A percentile compares a stretch with the other conserved stretches of the same genome.
phyloP scores from a whole-genome alignment of 164 flowering plant species.

The Annona squamosa region DNA sequence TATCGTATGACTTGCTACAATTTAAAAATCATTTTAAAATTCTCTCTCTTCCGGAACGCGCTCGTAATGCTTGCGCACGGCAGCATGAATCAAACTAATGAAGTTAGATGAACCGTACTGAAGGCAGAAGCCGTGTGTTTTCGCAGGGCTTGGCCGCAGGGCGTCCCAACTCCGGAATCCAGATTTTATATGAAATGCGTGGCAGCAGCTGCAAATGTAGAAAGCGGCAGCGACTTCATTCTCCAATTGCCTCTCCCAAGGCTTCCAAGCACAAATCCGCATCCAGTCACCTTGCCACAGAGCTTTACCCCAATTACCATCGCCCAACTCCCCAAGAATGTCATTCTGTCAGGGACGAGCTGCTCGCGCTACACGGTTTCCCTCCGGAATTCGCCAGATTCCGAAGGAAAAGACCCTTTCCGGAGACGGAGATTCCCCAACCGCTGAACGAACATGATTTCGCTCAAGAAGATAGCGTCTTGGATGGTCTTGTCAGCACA shows the following conservation, averaged over 20 bases:
- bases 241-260: neutral
- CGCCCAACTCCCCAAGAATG: constrained; percentile 77
- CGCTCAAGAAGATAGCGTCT: constrained; percentile 43
- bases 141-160: no score
- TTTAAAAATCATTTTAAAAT: no score
- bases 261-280: neutral
- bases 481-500: constrained; percentile 73
- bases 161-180: no score
- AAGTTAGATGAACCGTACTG: no score
- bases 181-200: no score
- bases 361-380: constrained; percentile 68
- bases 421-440: neutral
- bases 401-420: constrained; percentile 17
- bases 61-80: no score
- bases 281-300: neutral
- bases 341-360: constrained; percentile 46
- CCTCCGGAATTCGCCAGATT: constrained; percentile 69
- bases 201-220: neutral
- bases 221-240: no score
- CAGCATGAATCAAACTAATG: no score
- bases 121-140: no score
- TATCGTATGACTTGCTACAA: no score
- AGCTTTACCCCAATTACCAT: constrained; percentile 42
- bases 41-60: no score
- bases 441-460: constrained; percentile 10